Percentiles rank a stretch among this genome's conserved stretches.
phyloP scores from a whole-genome alignment of 1,284 basidiomycete species.

The Butyriboletus appendiculatus region DNA sequence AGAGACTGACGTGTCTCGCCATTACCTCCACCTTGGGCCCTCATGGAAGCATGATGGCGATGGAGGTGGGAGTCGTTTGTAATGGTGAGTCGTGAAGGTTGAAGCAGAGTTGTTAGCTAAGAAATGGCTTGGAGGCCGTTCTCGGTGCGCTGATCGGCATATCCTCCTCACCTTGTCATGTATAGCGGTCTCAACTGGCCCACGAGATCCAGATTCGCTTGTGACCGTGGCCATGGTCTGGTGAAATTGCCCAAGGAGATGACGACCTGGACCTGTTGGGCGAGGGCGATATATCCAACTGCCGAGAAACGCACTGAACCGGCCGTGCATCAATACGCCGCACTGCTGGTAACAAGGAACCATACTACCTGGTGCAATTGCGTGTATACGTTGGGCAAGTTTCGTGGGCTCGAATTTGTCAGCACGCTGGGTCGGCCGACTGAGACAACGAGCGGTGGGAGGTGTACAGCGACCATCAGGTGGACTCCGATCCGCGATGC shows the following conservation, averaged over 20 bases:
- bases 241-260: constrained; percentile 21
- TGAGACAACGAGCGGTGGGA: not conserved
- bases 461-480: constrained; percentile 17
- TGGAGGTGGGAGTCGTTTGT: constrained; percentile 79
- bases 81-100: constrained; percentile 59
- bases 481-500: constrained; percentile 1
- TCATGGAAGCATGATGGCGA: constrained; percentile 76
- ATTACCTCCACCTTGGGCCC: constrained; percentile 57
- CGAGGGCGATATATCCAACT: constrained; percentile 29
- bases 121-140: constrained; percentile 19
- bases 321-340: constrained; percentile 23
- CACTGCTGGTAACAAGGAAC: constrained; percentile 14
- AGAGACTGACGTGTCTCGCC: constrained; percentile 69
- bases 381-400: constrained; percentile 1
- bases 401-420: constrained; percentile 16
- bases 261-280: constrained; percentile 21
- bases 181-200: constrained; percentile 50
- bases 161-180: constrained; percentile 51
- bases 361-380: constrained; percentile 9
- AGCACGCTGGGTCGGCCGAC: constrained; percentile 6
- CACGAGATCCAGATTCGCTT: constrained; percentile 26
- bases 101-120: constrained; percentile 58
- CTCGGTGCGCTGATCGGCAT: constrained; percentile 22
- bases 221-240: constrained; percentile 31
- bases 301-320: constrained; percentile 12